A percentile compares a stretch with the other conserved stretches of the same genome.
phyloP scores from a whole-genome alignment of 169 alveolate species.

The Plasmodium falciparum region DNA sequence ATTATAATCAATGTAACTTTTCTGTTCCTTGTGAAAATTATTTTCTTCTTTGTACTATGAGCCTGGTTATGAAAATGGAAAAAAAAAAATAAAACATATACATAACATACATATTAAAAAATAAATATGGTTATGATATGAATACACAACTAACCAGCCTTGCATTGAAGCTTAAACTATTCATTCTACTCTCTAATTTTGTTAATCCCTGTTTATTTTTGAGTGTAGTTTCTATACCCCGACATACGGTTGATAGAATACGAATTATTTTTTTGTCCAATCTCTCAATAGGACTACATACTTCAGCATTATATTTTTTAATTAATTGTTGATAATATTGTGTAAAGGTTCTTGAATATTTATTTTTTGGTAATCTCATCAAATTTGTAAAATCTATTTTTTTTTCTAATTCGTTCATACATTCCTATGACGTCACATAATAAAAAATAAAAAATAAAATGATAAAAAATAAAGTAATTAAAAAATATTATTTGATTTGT shows the following conservation, averaged over 20 bases:
- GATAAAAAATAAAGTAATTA: not conserved
- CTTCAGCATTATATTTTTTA: slow-evolving; percentile 9
- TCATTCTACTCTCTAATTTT: slow-evolving; percentile 3
- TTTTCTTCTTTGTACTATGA: not conserved
- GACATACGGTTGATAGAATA: not conserved
- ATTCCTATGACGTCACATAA: not conserved
- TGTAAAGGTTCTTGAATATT: not conserved
- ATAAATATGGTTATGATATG: not conserved
- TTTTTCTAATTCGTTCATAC: slow-evolving; percentile 3
- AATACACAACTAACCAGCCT: not conserved
- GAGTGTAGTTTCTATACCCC: not conserved
- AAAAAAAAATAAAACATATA: not conserved
- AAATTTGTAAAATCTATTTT: not conserved
- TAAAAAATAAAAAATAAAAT: not conserved
- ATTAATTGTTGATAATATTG: not conserved
- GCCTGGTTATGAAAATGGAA: not conserved
- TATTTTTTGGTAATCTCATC: not conserved
- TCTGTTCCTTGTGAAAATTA: not conserved
- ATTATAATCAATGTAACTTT: not conserved
- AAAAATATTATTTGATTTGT: not conserved
- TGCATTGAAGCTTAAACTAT: not conserved
- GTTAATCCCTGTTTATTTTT: not conserved
- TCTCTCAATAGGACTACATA: not conserved
- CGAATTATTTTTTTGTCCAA: not conserved
- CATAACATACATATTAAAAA: too few species aligned